A percentile compares a stretch with the other conserved stretches of the same genome.
phyloP scores from a whole-genome alignment of 1,284 basidiomycete species.

The Rhodotorula sp. region DNA sequence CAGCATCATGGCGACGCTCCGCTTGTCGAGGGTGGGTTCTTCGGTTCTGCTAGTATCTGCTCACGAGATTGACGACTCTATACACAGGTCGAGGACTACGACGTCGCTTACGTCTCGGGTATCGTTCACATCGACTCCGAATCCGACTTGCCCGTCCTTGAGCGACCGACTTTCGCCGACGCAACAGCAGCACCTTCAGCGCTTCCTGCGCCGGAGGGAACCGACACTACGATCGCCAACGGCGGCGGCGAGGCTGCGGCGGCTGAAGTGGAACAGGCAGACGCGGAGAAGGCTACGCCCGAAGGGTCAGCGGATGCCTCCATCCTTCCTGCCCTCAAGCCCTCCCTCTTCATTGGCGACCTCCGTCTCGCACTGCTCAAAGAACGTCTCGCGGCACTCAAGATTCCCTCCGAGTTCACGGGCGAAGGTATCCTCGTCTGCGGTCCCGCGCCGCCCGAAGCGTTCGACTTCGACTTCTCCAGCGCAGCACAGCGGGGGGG shows the following conservation, averaged over 20 bases:
- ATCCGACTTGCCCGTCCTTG: conserved; percentile 60
- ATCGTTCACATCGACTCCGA: conserved; percentile 76
- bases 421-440: conserved; percentile 95
- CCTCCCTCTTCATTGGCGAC: conserved; percentile 93
- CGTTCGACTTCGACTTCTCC: conserved; percentile 22
- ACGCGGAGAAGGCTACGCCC: conserved; percentile 46
- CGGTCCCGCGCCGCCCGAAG: conserved; percentile 52
- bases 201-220: neutral
- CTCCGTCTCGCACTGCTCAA: conserved; percentile 84
- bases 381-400: conserved; percentile 65
- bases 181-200: neutral
- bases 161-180: conserved; percentile 23
- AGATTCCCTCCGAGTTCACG: conserved; percentile 83
- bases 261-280: neutral
- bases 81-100: conserved; percentile 88
- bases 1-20: conserved; percentile 70
- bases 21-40: conserved; percentile 73
- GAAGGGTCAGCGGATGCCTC: neutral
- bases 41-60: neutral
- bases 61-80: neutral
- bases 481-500: conserved; percentile 7
- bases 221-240: neutral
- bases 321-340: conserved; percentile 62
- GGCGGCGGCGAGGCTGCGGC: neutral
- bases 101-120: conserved; percentile 86